phyloP scores from a whole-genome alignment of 2,329 filamentous ascomycete species.

The Xylaria polymorpha region DNA sequence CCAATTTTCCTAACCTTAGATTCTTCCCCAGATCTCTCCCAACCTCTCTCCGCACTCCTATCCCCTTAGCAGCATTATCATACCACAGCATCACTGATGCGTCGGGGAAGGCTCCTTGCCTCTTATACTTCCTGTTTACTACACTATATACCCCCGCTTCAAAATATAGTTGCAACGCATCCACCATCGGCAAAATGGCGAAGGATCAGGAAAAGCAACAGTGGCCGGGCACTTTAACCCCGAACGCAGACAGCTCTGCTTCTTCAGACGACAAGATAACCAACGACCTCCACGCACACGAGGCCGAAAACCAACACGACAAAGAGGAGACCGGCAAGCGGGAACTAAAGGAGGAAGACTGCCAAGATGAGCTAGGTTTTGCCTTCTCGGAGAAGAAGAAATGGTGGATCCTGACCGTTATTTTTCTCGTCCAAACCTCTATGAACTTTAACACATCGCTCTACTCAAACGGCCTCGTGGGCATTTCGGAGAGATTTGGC shows the following conservation, averaged over 20 bases:
- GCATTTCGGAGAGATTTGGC: slow-evolving; percentile 73
- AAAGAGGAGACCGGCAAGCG: slow-evolving; percentile 45
- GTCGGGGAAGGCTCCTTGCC: neutral
- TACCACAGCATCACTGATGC: slow-evolving; percentile 23
- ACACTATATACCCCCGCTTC: neutral
- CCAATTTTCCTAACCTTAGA: slow-evolving; percentile 15
- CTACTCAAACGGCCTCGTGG: slow-evolving; percentile 75
- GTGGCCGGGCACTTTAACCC: slow-evolving; percentile 17
- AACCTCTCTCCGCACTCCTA: slow-evolving; percentile 8
- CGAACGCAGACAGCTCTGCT: slow-evolving; percentile 15
- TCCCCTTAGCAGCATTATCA: slow-evolving; percentile 10
- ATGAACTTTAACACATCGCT: slow-evolving; percentile 85
- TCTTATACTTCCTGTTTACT: neutral
- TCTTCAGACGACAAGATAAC: slow-evolving; percentile 16
- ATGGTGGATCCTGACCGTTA: slow-evolving; percentile 77
- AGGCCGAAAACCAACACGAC: slow-evolving; percentile 3
- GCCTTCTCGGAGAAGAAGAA: slow-evolving; percentile 71
- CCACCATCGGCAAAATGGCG: slow-evolving; percentile 14
- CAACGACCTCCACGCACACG: slow-evolving; percentile 26
- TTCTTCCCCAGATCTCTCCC: slow-evolving; percentile 18
- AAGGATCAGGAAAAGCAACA: slow-evolving; percentile 20
- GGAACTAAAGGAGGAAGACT: slow-evolving; percentile 59
- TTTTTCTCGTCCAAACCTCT: slow-evolving; percentile 78
- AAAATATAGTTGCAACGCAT: neutral
- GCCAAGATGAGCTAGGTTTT: slow-evolving; percentile 74